phyloP scores from a whole-genome alignment of 331 rosid species.

The Phaseolus coccineus region DNA sequence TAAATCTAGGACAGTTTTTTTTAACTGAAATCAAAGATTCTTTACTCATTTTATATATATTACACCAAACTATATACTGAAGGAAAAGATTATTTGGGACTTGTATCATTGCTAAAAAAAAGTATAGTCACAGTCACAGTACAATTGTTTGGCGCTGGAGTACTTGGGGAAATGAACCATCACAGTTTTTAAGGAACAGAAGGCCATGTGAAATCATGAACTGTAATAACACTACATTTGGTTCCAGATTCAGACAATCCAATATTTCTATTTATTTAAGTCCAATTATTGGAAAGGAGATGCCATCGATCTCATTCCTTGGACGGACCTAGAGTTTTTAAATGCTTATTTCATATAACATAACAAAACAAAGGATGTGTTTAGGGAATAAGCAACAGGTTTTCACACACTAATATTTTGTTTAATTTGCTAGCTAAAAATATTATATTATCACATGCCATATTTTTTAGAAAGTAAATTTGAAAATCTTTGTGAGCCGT shows the following conservation, averaged over 20 bases:
- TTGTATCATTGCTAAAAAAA: too few relatives aligned
- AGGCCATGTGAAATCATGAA: constrained; percentile 53
- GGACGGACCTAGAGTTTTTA: constrained; percentile 7
- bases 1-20: background rate
- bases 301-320: constrained; percentile 41
- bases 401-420: background rate
- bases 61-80: too few relatives aligned
- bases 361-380: background rate
- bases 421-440: background rate
- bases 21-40: too few relatives aligned
- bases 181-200: constrained; percentile 42
- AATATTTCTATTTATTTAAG: constrained; percentile 37
- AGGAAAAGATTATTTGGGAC: too few relatives aligned
- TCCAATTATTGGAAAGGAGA: constrained; percentile 47
- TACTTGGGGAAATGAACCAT: constrained; percentile 49
- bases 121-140: too few relatives aligned
- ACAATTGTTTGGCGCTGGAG: background rate
- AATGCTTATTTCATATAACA: background rate
- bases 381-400: constrained; percentile 1
- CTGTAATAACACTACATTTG: background rate
- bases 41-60: too few relatives aligned
- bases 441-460: background rate
- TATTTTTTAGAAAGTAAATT: background rate
- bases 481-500: background rate
- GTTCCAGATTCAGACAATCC: constrained; percentile 41